Conservation (phyloP, 1,139 yeast species). For the Candida pseudocylindracea region DNA sequence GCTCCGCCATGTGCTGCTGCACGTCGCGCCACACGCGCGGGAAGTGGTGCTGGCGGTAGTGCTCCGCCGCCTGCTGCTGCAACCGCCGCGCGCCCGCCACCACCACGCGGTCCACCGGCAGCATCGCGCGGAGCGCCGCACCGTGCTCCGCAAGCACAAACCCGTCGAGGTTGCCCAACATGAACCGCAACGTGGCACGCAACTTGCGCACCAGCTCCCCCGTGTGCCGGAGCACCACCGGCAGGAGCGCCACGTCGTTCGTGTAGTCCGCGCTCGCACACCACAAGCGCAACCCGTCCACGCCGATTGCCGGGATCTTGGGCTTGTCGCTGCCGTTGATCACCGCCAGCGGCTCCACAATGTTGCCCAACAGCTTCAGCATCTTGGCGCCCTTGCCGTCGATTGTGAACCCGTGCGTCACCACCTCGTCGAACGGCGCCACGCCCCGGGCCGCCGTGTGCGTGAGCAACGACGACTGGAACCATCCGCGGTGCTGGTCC, state of each 20-base stretch:
- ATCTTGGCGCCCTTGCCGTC: slow-evolving; percentile 76
- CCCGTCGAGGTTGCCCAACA: slow-evolving; percentile 53
- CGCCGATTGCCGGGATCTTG: slow-evolving; percentile 49
- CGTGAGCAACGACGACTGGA: slow-evolving; percentile 78
- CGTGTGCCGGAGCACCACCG: slow-evolving; percentile 51
- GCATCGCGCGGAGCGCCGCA: slow-evolving; percentile 15
- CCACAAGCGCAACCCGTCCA: slow-evolving; percentile 83
- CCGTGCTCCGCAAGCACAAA: slow-evolving; percentile 4
- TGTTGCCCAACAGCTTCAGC: slow-evolving; percentile 88
- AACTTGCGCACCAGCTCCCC: slow-evolving; percentile 65
- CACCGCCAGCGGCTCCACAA: slow-evolving; percentile 42
- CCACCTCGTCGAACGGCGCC: slow-evolving; percentile 48
- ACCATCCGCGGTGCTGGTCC: slow-evolving; percentile 98
- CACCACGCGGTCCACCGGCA: slow-evolving; percentile 41
- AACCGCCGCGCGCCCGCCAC: slow-evolving; percentile 32
- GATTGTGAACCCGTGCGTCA: slow-evolving; percentile 86
- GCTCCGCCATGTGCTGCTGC: slow-evolving; percentile 51
- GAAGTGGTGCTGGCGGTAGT: slow-evolving; percentile 39
- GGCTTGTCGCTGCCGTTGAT: slow-evolving; percentile 42
- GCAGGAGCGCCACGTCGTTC: slow-evolving; percentile 56
- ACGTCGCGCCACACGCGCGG: slow-evolving; percentile 41
- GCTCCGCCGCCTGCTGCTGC: slow-evolving; percentile 14
- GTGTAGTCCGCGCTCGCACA: slow-evolving; percentile 79
- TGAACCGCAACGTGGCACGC: slow-evolving; percentile 57
- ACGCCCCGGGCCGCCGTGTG: slow-evolving; percentile 38